These are phyloP conservation scores for Tuber umbilicatum DNA, from an alignment of 495 filamentous ascomycete species.

Conservation along the genomic window DNA sequence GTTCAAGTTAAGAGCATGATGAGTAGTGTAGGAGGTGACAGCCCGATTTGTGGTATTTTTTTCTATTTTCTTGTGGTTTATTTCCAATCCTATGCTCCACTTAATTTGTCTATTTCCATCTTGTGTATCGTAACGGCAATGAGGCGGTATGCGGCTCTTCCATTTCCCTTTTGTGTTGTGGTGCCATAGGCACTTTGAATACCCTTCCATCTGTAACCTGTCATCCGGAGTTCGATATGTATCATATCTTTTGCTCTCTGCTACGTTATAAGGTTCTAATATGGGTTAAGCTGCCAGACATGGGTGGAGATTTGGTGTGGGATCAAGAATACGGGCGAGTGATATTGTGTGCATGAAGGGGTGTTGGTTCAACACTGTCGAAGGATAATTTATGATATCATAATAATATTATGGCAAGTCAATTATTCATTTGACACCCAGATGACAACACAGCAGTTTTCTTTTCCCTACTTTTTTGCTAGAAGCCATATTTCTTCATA, in stretches of 20 bases:
- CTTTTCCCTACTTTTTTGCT: background rate
- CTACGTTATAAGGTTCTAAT: background rate
- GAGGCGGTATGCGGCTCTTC: background rate
- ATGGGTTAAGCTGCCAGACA: background rate
- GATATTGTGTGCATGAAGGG: background rate
- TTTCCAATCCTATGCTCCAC: conserved; percentile 11
- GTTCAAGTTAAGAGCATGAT: background rate
- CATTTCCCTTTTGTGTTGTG: background rate
- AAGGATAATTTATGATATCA: too few relatives aligned
- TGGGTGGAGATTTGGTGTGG: background rate
- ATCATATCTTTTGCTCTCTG: background rate
- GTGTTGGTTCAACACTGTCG: background rate
- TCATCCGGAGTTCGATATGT: background rate
- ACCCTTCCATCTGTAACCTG: background rate
- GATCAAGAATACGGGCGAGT: background rate
- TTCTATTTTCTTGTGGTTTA: conserved; percentile 4
- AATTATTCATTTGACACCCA: background rate
- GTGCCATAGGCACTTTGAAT: background rate
- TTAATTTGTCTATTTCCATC: background rate
- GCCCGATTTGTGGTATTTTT: conserved; percentile 2
- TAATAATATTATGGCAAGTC: background rate
- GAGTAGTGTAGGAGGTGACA: background rate
- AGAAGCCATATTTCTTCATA: background rate
- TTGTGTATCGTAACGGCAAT: conserved; percentile 12
- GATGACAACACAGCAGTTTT: background rate